A percentile compares a stretch with the other conserved stretches of the same genome.
Evolutionary conservation across 1,284 basidiomycete genomes (phyloP).

Genomic region (Fomitopsis betulina): DNA sequence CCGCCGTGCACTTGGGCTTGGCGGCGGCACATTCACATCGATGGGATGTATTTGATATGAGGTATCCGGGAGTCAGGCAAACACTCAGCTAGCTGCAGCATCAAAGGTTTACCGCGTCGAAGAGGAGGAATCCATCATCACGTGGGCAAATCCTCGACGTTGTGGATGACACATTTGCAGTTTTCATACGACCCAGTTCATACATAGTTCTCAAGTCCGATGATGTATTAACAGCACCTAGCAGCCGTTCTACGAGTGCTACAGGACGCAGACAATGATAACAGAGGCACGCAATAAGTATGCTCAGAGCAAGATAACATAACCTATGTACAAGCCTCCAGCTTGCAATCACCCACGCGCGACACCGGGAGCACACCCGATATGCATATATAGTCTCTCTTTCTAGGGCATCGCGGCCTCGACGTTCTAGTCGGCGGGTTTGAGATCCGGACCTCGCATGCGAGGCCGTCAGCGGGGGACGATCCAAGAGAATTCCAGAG

Average conservation of each 20-base stretch:
- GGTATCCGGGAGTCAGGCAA: no score
- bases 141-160: no score
- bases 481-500: background rate
- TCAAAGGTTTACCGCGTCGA: no score
- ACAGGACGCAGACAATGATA: background rate
- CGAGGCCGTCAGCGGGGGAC: background rate
- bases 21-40: background rate
- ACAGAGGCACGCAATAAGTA: background rate
- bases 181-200: background rate
- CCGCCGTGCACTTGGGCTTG: no score
- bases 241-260: background rate
- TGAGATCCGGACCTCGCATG: conserved; percentile 2
- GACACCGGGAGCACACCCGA: conserved; percentile 3
- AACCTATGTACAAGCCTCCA: conserved; percentile 1
- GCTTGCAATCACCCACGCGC: conserved; percentile 2
- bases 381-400: conserved; percentile 1
- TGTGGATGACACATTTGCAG: background rate
- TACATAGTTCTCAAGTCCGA: background rate
- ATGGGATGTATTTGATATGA: no score
- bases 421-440: conserved; percentile 2
- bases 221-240: background rate
- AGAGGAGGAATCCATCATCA: no score
- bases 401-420: conserved; percentile 6
- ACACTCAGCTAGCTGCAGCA: no score
- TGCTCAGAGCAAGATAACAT: background rate